These are phyloP conservation scores for Coemansia sp. DNA, from an alignment of 192 early-diverging fungal genomes.

Conservation along the genomic window DNA sequence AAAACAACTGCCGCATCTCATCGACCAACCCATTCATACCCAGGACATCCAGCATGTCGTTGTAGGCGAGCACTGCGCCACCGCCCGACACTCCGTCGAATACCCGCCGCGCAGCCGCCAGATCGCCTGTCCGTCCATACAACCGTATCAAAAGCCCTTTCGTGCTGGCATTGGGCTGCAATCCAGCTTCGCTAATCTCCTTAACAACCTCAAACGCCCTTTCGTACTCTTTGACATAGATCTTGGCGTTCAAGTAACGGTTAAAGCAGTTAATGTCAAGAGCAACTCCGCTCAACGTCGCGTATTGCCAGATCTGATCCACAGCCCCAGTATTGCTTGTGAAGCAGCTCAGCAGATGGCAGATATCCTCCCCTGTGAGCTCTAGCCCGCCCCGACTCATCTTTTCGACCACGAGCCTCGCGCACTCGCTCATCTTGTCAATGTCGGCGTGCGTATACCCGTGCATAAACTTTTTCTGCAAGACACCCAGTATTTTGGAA, in stretches of 20 bases:
- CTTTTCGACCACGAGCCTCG: not conserved
- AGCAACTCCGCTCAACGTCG: constrained; percentile 23
- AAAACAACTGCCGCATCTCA: constrained; percentile 32
- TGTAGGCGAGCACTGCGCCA: constrained; percentile 9
- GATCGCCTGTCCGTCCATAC: constrained; percentile 31
- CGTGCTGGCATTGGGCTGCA: constrained; percentile 26
- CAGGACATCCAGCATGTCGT: constrained; percentile 40
- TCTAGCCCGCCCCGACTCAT: not conserved
- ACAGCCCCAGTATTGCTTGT: constrained; percentile 9
- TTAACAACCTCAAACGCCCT: constrained; percentile 19
- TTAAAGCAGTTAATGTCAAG: constrained; percentile 33
- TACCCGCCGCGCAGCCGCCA: constrained; percentile 17
- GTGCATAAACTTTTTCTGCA: not conserved
- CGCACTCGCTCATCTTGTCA: not conserved
- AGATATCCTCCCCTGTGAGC: not conserved
- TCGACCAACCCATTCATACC: constrained; percentile 46
- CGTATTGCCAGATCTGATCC: constrained; percentile 36
- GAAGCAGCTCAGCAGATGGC: constrained; percentile 14
- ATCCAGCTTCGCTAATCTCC: constrained; percentile 17
- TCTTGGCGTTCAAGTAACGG: constrained; percentile 21
- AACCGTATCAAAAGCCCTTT: constrained; percentile 15
- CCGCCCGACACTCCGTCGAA: constrained; percentile 22
- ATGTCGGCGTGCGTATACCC: not conserved
- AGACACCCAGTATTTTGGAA: not conserved
- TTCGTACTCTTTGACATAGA: constrained; percentile 5